These are phyloP conservation scores for Lentinus brumalis DNA, from an alignment of 768 basidiomycete species.

Conservation along the genomic window DNA sequence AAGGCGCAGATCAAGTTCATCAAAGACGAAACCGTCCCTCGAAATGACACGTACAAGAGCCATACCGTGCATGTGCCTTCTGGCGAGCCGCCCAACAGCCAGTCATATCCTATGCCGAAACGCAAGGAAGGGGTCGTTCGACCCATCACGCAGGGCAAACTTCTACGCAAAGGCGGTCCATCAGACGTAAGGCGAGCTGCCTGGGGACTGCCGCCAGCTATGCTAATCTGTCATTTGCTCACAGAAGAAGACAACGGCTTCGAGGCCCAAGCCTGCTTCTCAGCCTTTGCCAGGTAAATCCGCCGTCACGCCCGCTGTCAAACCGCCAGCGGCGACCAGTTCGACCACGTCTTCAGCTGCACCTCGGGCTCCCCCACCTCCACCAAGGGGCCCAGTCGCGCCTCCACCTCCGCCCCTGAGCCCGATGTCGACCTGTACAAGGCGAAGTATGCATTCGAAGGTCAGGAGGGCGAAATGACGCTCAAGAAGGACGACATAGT, in stretches of 20 bases:
- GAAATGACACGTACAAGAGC: constrained; percentile 90
- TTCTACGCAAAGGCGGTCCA: constrained; percentile 77
- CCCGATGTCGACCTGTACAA: constrained; percentile 78
- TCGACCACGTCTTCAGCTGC: constrained; percentile 39
- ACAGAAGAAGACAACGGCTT: constrained; percentile 46
- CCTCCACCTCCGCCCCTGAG: constrained; percentile 53
- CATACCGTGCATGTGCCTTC: constrained; percentile 85
- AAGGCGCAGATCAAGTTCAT: constrained; percentile 81
- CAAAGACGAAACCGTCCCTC: constrained; percentile 83
- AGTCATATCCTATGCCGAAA: constrained; percentile 82
- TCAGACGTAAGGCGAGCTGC: constrained; percentile 39
- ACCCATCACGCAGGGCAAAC: constrained; percentile 84
- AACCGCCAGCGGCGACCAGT: constrained; percentile 36
- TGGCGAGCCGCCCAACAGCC: constrained; percentile 82
- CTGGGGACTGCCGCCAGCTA: background rate
- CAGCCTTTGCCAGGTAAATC: constrained; percentile 66
- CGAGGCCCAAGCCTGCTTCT: constrained; percentile 55
- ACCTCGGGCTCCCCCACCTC: constrained; percentile 47
- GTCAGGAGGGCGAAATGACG: constrained; percentile 90
- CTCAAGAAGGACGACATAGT: constrained; percentile 90
- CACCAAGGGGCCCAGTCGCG: constrained; percentile 35
- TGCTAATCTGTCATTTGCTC: constrained; percentile 2
- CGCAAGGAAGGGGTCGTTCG: constrained; percentile 85
- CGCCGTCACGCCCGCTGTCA: constrained; percentile 38
- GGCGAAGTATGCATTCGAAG: constrained; percentile 90